These are phyloP conservation scores for Fusarium oligoseptatum DNA, from an alignment of 2,329 filamentous ascomycete species.

Conservation along the genomic window DNA sequence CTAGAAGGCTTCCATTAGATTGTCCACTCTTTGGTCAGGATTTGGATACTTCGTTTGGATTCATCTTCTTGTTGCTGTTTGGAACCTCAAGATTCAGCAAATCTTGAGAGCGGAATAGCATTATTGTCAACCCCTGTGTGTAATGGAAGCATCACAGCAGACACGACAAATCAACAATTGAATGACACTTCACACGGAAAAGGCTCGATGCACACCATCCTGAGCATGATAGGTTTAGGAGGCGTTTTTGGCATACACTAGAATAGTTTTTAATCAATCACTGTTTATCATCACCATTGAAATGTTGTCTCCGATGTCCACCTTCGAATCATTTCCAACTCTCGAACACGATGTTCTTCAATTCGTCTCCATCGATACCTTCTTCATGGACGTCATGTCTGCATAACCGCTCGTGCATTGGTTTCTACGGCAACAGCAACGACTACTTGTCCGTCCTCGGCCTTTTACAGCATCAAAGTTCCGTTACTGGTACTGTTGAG, in stretches of 20 bases:
- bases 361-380: background rate
- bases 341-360: background rate
- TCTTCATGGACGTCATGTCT: background rate
- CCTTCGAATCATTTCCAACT: background rate
- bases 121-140: no score
- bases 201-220: no score
- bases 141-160: no score
- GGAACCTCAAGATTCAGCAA: background rate
- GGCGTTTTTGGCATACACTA: background rate
- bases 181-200: no score
- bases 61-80: background rate
- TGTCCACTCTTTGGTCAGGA: background rate
- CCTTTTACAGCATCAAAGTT: background rate
- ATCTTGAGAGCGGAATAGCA: no score
- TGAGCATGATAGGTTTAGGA: background rate
- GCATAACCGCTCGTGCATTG: background rate
- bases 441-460: background rate
- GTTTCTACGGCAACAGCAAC: background rate
- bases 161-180: no score
- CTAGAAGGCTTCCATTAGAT: no score
- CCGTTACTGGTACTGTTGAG: background rate
- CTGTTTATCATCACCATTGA: background rate
- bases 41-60: background rate
- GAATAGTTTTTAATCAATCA: background rate
- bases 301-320: background rate